These are phyloP conservation scores for Orychophragmus violaceus DNA, from an alignment of 345 rosid genomes.

Conservation along the genomic window DNA sequence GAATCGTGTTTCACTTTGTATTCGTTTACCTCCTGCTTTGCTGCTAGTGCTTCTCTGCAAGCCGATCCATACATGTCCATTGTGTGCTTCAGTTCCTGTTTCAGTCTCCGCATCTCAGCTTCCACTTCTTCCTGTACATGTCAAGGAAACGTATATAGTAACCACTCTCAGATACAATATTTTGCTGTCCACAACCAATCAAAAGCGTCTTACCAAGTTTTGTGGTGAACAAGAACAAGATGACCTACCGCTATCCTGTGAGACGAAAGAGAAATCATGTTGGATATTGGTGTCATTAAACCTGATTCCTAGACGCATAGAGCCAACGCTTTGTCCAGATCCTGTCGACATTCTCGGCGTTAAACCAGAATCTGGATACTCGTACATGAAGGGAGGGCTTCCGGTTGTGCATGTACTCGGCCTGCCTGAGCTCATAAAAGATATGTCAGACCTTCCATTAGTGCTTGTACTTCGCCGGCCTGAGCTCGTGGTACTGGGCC, in stretches of 20 bases:
- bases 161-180: background rate
- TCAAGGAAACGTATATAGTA: background rate
- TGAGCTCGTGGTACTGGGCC: conserved; percentile 23
- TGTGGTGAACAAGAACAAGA: conserved; percentile 59
- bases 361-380: conserved; percentile 40
- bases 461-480: conserved; percentile 30
- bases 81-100: conserved; percentile 78
- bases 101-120: conserved; percentile 78
- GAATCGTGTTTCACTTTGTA: background rate
- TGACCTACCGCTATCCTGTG: conserved; percentile 51
- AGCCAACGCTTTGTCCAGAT: conserved; percentile 55
- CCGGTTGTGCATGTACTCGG: conserved; percentile 53
- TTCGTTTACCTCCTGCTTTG: conserved; percentile 61
- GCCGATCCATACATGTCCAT: conserved; percentile 77
- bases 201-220: conserved; percentile 35
- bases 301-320: conserved; percentile 46
- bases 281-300: conserved; percentile 35
- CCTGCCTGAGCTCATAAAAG: conserved; percentile 79
- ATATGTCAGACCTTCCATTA: conserved; percentile 48
- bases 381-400: conserved; percentile 43
- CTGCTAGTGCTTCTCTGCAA: conserved; percentile 79
- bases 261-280: conserved; percentile 47
- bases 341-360: conserved; percentile 45
- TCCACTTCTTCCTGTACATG: conserved; percentile 64
- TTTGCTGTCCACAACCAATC: conserved; percentile 4